Evolutionary conservation across 768 basidiomycete genomes (phyloP), one percentile per base, ranked within the genome.

Genomic region (Auriculariales sp.): DNA sequence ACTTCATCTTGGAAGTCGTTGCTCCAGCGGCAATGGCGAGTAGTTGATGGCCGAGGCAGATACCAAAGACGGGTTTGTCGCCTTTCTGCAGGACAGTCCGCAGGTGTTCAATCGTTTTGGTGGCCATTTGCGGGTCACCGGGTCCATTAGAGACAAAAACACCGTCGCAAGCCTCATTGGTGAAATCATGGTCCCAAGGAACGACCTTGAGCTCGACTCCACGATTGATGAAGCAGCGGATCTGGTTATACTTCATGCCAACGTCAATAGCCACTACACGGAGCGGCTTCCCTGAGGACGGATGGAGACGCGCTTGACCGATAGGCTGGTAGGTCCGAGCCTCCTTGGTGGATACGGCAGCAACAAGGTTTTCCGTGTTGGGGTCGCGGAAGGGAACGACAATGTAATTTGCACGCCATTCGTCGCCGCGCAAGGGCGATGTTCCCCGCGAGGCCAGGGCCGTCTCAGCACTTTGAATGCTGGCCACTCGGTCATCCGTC

Each of bases 231-330:
- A 99, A 97, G 71, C 95, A 99, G 29, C 95, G 78, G 57, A 98
- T 92, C 66, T 99, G 95, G 66, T 98, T 98, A 71, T 87, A 95
- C 67, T 99, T 99, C 89, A 98, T 98, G n/a, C 95, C 95, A 47
- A 98, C 94, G 62, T 99, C 95, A 52, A 98, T 68, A 4, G 90
- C 91, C 14, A 99, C 60, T 27, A 99, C 77, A 53, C 95, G 84
- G 28, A 98, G 62, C 0, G 78, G 67, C 46, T 92, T 78, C 28
- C 86, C 88, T 1, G 78, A 81, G 54, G 50, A 46, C 2, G 88
- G 84, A 61, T 95, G 88, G 29, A 77, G 62, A 48, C 69, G 75
- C 51, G 63, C 61, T 46, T 68, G 64, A 31, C 63, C 63, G 7
- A 71, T 71, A 17, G 86, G 79, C 56, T 71, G 69, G 71, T 82